These are phyloP conservation scores for Prunella vulgaris DNA, from an alignment of 257 asterid species.

Conservation along the genomic window DNA sequence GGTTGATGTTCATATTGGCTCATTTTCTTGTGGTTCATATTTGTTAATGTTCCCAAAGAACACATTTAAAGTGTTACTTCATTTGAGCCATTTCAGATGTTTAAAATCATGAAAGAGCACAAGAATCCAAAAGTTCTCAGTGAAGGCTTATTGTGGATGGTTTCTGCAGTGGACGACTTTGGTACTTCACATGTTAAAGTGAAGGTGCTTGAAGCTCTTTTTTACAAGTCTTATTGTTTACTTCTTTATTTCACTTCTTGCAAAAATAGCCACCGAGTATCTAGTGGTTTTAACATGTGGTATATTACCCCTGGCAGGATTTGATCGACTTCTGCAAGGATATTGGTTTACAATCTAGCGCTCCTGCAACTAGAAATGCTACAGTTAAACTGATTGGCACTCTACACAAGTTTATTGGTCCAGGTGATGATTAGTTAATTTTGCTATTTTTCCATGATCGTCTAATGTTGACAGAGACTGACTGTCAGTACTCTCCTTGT, in stretches of 20 bases:
- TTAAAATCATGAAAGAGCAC: slow-evolving; percentile 95
- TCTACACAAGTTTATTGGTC: slow-evolving; percentile 96
- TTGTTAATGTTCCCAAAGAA: background rate
- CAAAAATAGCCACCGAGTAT: background rate
- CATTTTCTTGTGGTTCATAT: background rate
- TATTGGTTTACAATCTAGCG: slow-evolving; percentile 92
- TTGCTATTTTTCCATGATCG: slow-evolving; percentile 12
- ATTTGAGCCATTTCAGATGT: slow-evolving; percentile 48
- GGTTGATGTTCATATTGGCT: background rate
- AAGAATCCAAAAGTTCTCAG: slow-evolving; percentile 98
- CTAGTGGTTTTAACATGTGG: slow-evolving; percentile 4
- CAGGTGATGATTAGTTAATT: slow-evolving; percentile 60
- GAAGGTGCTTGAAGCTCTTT: slow-evolving; percentile 48
- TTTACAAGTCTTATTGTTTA: background rate
- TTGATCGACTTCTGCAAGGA: slow-evolving; percentile 97
- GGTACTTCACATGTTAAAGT: slow-evolving; percentile 74
- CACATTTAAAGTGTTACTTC: slow-evolving; percentile 6
- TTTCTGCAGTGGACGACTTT: slow-evolving; percentile 86
- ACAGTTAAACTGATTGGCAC: slow-evolving; percentile 84
- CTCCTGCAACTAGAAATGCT: slow-evolving; percentile 95
- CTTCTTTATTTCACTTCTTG: slow-evolving; percentile 11
- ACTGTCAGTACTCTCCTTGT: slow-evolving; percentile 27
- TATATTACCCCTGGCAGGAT: slow-evolving; percentile 52
- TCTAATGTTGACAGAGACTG: slow-evolving; percentile 24
- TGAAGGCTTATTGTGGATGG: slow-evolving; percentile 97